These are phyloP conservation scores for Rubia peregrina DNA, from an alignment of 305 asterid genomes.

Conservation along the genomic window DNA sequence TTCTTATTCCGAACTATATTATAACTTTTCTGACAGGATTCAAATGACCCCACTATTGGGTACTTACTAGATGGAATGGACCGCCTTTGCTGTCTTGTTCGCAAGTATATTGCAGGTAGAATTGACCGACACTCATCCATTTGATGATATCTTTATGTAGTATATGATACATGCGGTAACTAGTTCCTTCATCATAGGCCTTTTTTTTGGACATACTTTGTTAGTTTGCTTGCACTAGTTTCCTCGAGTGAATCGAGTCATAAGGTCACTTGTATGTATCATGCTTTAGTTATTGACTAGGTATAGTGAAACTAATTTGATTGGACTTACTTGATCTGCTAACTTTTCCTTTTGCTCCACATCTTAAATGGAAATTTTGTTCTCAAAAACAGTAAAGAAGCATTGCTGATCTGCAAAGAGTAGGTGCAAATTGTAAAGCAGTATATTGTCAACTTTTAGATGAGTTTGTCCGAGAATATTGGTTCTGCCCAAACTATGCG, in stretches of 20 bases:
- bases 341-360: background rate
- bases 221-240: background rate
- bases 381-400: background rate
- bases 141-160: background rate
- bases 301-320: background rate
- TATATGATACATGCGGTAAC: background rate
- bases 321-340: background rate
- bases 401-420: background rate
- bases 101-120: conserved; percentile 98
- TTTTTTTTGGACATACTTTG: background rate
- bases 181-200: background rate
- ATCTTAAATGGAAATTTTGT: background rate
- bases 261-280: background rate
- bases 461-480: background rate
- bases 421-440: background rate
- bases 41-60: conserved; percentile 97
- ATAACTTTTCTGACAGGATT: conserved; percentile 46
- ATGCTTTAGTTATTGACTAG: background rate
- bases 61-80: conserved; percentile 96
- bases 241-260: background rate
- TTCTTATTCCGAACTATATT: conserved; percentile 14
- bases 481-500: background rate
- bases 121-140: conserved; percentile 16
- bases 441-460: background rate
- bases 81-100: conserved; percentile 88